phyloP scores from a whole-genome alignment of 2,329 filamentous ascomycete species.

The Xylariaceae sp. region DNA sequence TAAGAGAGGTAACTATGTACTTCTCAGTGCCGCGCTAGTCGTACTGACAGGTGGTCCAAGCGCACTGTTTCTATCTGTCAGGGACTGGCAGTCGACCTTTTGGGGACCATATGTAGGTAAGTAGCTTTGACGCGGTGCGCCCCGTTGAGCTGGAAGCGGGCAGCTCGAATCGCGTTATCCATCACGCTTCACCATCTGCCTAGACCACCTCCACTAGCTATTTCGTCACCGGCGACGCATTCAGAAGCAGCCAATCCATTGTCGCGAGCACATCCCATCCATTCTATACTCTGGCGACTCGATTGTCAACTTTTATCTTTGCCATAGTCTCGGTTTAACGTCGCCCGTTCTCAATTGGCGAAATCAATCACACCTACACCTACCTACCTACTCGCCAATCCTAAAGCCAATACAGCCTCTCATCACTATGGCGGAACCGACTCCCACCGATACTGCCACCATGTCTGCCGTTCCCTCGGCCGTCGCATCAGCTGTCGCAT shows the following conservation, averaged over 20 bases:
- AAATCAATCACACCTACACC: not conserved
- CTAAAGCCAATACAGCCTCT: not conserved
- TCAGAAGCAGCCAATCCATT: not conserved
- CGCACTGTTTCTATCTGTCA: too few relatives aligned
- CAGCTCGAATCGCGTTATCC: too few relatives aligned
- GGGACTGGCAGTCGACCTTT: too few relatives aligned
- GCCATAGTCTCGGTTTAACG: not conserved
- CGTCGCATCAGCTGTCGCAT: slow-evolving; percentile 23
- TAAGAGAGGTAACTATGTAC: too few relatives aligned
- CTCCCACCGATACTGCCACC: slow-evolving; percentile 23
- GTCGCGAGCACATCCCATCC: not conserved
- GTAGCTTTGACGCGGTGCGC: too few relatives aligned
- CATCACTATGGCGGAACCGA: slow-evolving; percentile 26
- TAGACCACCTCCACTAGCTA: too few relatives aligned
- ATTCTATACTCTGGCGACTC: too few relatives aligned
- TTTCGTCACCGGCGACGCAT: slow-evolving; percentile 1
- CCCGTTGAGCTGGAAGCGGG: too few relatives aligned
- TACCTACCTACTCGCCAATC: not conserved
- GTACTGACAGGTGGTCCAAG: too few relatives aligned
- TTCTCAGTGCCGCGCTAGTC: too few relatives aligned
- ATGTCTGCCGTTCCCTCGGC: slow-evolving; percentile 25
- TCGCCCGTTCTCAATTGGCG: not conserved
- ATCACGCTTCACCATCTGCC: too few relatives aligned
- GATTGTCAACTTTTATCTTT: not conserved
- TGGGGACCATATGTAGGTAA: too few relatives aligned